Evolutionary conservation across 73 alveolate genomes (phyloP).

Genomic region (Tetrahymena thermophila): DNA sequence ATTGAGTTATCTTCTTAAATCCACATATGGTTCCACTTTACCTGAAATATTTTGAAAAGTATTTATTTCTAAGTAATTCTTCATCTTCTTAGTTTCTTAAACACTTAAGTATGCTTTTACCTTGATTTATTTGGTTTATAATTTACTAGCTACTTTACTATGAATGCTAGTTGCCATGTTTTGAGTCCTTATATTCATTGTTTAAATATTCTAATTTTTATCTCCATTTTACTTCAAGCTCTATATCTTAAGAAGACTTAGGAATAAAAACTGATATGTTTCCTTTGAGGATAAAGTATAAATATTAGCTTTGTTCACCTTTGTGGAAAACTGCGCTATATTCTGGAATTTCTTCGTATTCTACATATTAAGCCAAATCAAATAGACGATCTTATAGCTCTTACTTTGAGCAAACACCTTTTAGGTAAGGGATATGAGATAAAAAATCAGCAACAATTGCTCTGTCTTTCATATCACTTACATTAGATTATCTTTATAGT

Average conservation of each 20-base stretch:
- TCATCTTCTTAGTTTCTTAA: neutral
- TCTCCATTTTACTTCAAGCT: neutral
- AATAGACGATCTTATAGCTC: neutral
- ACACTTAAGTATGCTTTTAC: neutral
- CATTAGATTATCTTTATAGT: neutral
- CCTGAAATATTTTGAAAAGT: neutral
- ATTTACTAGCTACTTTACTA: neutral
- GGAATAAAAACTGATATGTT: neutral
- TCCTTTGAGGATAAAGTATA: neutral
- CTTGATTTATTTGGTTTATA: neutral
- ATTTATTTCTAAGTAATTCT: neutral
- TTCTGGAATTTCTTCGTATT: neutral
- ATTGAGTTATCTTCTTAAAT: neutral
- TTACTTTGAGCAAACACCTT: neutral
- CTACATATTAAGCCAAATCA: neutral
- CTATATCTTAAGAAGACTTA: neutral
- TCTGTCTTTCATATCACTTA: neutral
- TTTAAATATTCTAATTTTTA: neutral
- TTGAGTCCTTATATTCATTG: neutral
- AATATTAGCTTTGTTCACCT: neutral
- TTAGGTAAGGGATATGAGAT: neutral
- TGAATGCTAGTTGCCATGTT: neutral
- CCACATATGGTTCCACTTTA: neutral
- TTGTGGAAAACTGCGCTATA: neutral
- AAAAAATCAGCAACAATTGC: neutral